phyloP scores from a whole-genome alignment of 2,329 filamentous ascomycete species.

The Talaromyces sp. region DNA sequence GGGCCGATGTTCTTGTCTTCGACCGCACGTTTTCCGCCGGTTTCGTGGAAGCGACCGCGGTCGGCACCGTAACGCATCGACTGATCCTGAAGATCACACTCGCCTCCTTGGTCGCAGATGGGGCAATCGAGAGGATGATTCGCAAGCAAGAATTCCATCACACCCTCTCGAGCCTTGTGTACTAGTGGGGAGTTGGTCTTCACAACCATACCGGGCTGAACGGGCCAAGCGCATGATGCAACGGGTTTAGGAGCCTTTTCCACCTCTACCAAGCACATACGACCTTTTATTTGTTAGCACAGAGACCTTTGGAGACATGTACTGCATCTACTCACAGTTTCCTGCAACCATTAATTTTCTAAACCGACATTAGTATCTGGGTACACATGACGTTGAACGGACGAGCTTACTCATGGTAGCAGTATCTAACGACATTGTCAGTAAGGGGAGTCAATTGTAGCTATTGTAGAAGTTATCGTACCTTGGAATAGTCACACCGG shows the following conservation, averaged over 20 bases:
- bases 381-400: constrained; percentile 11
- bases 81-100: constrained; percentile 98
- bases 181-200: constrained; percentile 95
- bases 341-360: constrained; percentile 98
- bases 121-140: constrained; percentile 96
- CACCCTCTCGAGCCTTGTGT: constrained; percentile 96
- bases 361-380: neutral
- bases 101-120: constrained; percentile 97
- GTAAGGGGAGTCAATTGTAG: neutral
- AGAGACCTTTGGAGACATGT: neutral
- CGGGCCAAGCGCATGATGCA: constrained; percentile 97
- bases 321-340: constrained; percentile 59
- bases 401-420: constrained; percentile 83
- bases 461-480: constrained; percentile 36
- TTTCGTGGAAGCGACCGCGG: constrained; percentile 92
- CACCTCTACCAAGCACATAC: constrained; percentile 99
- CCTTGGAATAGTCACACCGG: constrained; percentile 82
- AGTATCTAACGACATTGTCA: constrained; percentile 61
- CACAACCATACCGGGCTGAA: constrained; percentile 97
- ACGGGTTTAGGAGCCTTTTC: constrained; percentile 95
- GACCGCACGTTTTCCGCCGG: constrained; percentile 91
- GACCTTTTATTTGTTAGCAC: constrained; percentile 40
- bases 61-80: constrained; percentile 98
- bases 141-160: constrained; percentile 97
- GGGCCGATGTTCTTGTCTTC: constrained; percentile 99